Evolutionary conservation across 1,284 basidiomycete species (phyloP).

Genomic region (Laetiporus sulphureus): DNA sequence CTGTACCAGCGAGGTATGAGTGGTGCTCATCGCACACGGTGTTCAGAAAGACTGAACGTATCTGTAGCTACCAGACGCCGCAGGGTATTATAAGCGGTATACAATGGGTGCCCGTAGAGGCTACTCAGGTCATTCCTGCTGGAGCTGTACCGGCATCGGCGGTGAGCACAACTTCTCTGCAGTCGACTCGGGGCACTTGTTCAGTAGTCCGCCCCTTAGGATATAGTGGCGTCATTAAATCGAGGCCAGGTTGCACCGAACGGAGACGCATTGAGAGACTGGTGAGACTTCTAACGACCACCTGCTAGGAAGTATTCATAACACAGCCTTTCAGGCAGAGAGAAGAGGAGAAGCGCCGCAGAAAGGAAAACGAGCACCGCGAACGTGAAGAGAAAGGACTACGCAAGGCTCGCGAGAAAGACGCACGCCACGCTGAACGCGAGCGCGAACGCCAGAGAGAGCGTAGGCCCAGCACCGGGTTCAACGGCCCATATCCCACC

Average conservation of each 20-base stretch:
- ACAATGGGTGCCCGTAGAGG: conserved; percentile 70
- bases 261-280: conserved; percentile 7
- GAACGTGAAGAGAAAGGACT: conserved; percentile 46
- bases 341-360: conserved; percentile 38
- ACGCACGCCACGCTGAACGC: conserved; percentile 31
- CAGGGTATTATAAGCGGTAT: conserved; percentile 62
- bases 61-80: conserved; percentile 60
- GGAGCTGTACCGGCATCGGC: conserved; percentile 53
- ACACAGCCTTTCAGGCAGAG: conserved; percentile 37
- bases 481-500: conserved; percentile 8
- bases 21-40: background rate
- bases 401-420: conserved; percentile 45
- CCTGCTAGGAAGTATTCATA: conserved; percentile 1
- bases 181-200: conserved; percentile 2
- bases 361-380: conserved; percentile 22
- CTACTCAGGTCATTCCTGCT: conserved; percentile 49
- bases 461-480: conserved; percentile 14
- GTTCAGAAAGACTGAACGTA: background rate
- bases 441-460: conserved; percentile 6
- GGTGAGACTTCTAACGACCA: conserved; percentile 4
- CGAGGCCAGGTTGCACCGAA: conserved; percentile 25
- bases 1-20: conserved; percentile 58
- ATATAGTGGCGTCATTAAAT: conserved; percentile 52
- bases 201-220: conserved; percentile 39
- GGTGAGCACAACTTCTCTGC: conserved; percentile 25